Base-by-base conservation (phyloP, 495 filamentous ascomycete species). In the Neurospora tetraspora region DNA sequence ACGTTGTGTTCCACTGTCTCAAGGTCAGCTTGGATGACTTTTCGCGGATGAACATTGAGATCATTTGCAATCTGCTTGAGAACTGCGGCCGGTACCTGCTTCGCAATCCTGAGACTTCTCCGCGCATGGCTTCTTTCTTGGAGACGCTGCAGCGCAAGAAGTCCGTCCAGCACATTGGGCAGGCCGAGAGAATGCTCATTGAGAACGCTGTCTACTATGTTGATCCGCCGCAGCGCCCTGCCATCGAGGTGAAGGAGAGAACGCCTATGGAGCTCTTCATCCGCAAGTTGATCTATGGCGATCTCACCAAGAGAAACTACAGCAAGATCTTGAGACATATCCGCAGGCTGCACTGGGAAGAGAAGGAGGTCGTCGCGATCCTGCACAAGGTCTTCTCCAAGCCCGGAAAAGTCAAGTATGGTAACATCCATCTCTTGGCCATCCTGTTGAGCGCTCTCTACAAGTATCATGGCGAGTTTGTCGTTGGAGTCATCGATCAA, bases 171-270 rank as follows among this genome's bases (percentile, higher is more conserved):
- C 93, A 97, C 79, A 87, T 98, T 69, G 96, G 93, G 34, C 94
- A 97, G 76, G 94, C 97, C 77, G 96, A 99, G 81, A 90, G 94
- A 71, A 98, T 99, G 93, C 89, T 98, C 16, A 95, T 99, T 75
- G 96, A 99, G 79, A 99, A 99, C 80, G 96, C 96, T 20, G 90
- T 98, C 73, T 99, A 99, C 80, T 98, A 97, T 78, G 96, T 99
- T 70, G 94, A 98, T 77, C 96, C 96, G 9, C 96, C 96, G 0
- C 91, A 96, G 78, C 89, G 96, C 72, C 91, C 95, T 59, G 96
- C 96, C 1, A 98, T 98, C 73, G 90, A 93, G 80, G 95, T 98
- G 79, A 98, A 98, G 79, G 95, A 99, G 81, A 89, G 95, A 69
- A 96, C 93, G 0, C 93, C 96, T 5, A 91, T 94, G 78, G 94